These are phyloP conservation scores for Yarrowia galli DNA, from an alignment of 1,139 yeast genomes.

Conservation along the genomic window DNA sequence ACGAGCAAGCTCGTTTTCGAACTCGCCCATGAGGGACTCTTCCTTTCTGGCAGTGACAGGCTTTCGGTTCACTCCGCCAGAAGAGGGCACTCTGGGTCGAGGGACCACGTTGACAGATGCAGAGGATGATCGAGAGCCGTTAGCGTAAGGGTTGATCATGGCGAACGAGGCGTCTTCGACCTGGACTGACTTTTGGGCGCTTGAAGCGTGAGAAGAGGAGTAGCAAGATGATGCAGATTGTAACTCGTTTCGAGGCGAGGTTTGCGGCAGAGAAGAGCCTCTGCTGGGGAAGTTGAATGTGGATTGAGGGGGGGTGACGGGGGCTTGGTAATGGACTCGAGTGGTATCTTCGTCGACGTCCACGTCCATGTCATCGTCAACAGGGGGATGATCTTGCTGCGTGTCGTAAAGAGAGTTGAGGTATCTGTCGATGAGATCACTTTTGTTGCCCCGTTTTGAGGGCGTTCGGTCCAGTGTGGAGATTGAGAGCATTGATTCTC, in stretches of 20 bases:
- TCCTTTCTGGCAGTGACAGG: slow-evolving; percentile 4
- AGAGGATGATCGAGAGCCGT: slow-evolving; percentile 15
- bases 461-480: slow-evolving; percentile 25
- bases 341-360: slow-evolving; percentile 21
- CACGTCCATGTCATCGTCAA: slow-evolving; percentile 16
- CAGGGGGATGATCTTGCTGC: neutral
- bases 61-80: slow-evolving; percentile 10
- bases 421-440: slow-evolving; percentile 33
- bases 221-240: slow-evolving; percentile 25
- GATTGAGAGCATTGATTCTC: slow-evolving; percentile 24
- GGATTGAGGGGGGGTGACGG: slow-evolving; percentile 4
- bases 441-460: slow-evolving; percentile 17
- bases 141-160: slow-evolving; percentile 23
- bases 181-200: slow-evolving; percentile 6
- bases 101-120: slow-evolving; percentile 17
- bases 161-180: slow-evolving; percentile 23
- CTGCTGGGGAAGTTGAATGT: slow-evolving; percentile 22
- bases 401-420: slow-evolving; percentile 37
- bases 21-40: slow-evolving; percentile 11
- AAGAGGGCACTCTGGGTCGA: slow-evolving; percentile 16
- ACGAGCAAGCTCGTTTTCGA: slow-evolving; percentile 31
- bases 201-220: neutral
- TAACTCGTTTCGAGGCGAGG: slow-evolving; percentile 4
- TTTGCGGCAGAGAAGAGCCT: slow-evolving; percentile 14
- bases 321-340: slow-evolving; percentile 15